phyloP scores from a whole-genome alignment of 2,329 filamentous ascomycete species.

The Cercospora sojina region DNA sequence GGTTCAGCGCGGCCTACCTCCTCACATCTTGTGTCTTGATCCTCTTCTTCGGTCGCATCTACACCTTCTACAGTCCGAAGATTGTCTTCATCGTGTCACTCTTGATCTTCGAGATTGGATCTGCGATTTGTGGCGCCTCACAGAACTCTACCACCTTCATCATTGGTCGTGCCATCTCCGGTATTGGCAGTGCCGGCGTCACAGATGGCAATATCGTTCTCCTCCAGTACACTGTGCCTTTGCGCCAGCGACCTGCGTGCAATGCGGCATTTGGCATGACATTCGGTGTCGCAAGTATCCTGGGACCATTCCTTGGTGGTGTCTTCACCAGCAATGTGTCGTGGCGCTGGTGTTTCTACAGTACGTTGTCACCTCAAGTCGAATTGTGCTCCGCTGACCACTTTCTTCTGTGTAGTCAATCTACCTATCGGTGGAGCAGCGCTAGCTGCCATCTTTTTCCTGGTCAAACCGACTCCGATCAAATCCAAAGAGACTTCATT shows the following conservation, averaged over 20 bases:
- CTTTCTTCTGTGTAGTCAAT: slow-evolving; percentile 41
- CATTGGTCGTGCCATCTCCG: slow-evolving; percentile 54
- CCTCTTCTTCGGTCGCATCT: slow-evolving; percentile 45
- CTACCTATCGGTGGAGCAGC: slow-evolving; percentile 48
- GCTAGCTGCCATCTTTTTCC: slow-evolving; percentile 32
- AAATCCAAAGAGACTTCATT: slow-evolving; percentile 43
- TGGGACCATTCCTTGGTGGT: slow-evolving; percentile 55
- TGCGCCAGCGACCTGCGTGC: slow-evolving; percentile 27
- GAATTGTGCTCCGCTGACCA: slow-evolving; percentile 37
- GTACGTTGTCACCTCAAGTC: slow-evolving; percentile 48
- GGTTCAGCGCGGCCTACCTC: slow-evolving; percentile 47
- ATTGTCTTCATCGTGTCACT: slow-evolving; percentile 44
- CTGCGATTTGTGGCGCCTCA: slow-evolving; percentile 53
- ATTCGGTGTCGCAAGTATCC: slow-evolving; percentile 46
- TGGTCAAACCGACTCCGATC: slow-evolving; percentile 34
- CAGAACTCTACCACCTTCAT: slow-evolving; percentile 53
- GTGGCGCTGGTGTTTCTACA: slow-evolving; percentile 55
- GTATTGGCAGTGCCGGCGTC: slow-evolving; percentile 54
- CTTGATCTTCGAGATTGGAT: slow-evolving; percentile 47
- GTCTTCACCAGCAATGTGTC: slow-evolving; percentile 47
- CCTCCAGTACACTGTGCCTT: slow-evolving; percentile 19
- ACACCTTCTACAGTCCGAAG: slow-evolving; percentile 46
- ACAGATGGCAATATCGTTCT: slow-evolving; percentile 42
- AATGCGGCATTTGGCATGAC: slow-evolving; percentile 39
- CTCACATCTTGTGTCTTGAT: slow-evolving; percentile 46